Evolutionary conservation across 345 rosid genomes (phyloP).

Genomic region (Mangifera indica): DNA sequence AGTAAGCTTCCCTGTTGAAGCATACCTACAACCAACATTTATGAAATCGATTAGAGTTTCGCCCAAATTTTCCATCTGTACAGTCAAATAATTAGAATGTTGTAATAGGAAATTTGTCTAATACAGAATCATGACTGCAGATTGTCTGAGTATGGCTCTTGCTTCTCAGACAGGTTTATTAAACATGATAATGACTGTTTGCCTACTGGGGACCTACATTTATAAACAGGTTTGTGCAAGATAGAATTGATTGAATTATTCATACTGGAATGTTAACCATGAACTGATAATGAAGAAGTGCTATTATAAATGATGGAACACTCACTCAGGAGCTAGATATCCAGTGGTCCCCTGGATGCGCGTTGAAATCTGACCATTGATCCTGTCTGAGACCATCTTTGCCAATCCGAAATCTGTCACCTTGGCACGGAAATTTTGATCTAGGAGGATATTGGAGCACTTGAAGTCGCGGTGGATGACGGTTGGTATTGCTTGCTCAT

Average conservation of each 20-base stretch:
- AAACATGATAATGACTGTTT: conserved; percentile 34
- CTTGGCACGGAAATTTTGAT: conserved; percentile 57
- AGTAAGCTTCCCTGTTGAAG: conserved; percentile 83
- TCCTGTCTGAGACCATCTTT: conserved; percentile 66
- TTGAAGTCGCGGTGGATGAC: conserved; percentile 88
- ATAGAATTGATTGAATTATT: conserved; percentile 20
- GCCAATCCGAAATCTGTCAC: conserved; percentile 82
- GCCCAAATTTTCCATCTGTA: neutral
- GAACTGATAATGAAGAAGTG: conserved; percentile 7
- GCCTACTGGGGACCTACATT: conserved; percentile 23
- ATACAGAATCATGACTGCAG: neutral
- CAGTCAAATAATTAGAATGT: neutral
- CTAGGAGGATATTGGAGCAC: conserved; percentile 69
- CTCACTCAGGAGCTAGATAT: conserved; percentile 95
- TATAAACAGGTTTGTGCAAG: conserved; percentile 23
- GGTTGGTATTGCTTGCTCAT: conserved; percentile 57
- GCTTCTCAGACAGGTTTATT: neutral
- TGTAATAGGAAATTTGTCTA: neutral
- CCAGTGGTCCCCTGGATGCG: conserved; percentile 68
- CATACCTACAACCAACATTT: conserved; percentile 50
- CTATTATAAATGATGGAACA: conserved; percentile 21
- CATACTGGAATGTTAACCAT: conserved; percentile 1
- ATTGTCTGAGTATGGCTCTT: neutral
- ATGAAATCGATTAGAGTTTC: neutral
- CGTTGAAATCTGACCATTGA: conserved; percentile 75